Conservation (phyloP, 441 rosid species). For the Isatis lusitanica region DNA sequence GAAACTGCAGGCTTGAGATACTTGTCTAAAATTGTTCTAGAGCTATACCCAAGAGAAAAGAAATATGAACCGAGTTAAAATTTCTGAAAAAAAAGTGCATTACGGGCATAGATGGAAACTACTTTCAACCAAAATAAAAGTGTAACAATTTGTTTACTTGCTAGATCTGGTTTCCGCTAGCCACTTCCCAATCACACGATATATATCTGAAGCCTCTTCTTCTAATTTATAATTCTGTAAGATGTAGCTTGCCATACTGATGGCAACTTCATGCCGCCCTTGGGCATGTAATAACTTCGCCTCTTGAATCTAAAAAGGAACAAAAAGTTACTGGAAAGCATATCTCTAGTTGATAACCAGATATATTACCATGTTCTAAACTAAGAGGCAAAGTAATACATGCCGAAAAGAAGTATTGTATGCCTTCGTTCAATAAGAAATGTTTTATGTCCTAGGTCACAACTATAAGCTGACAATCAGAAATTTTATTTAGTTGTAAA, state of each 20-base stretch:
- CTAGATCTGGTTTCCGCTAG: slow-evolving; percentile 98
- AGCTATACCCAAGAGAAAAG: slow-evolving; percentile 54
- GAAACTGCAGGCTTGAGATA: slow-evolving; percentile 94
- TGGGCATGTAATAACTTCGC: slow-evolving; percentile 91
- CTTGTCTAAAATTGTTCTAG: slow-evolving; percentile 91
- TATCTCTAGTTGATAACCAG: slow-evolving; percentile 1
- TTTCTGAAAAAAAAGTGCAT: slow-evolving; percentile 18
- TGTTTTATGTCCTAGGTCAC: slow-evolving; percentile 5
- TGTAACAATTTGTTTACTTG: slow-evolving; percentile 54
- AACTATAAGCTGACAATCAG: slow-evolving; percentile 8
- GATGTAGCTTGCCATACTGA: slow-evolving; percentile 83
- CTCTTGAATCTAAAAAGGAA: slow-evolving; percentile 80
- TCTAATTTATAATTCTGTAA: slow-evolving; percentile 62
- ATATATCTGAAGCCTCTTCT: slow-evolving; percentile 75
- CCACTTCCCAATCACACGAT: slow-evolving; percentile 97
- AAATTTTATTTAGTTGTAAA: background rate
- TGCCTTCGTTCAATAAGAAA: background rate
- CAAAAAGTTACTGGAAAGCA: slow-evolving; percentile 15
- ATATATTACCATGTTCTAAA: slow-evolving; percentile 2
- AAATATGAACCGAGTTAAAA: slow-evolving; percentile 8
- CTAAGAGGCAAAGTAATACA: slow-evolving; percentile 17
- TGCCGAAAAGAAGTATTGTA: background rate
- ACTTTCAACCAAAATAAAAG: slow-evolving; percentile 20
- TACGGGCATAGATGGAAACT: background rate
- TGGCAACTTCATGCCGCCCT: slow-evolving; percentile 96